A percentile compares a stretch with the other conserved stretches of the same genome.
phyloP scores from a whole-genome alignment of 768 basidiomycete genomes.

The Leccinum arenicola region DNA sequence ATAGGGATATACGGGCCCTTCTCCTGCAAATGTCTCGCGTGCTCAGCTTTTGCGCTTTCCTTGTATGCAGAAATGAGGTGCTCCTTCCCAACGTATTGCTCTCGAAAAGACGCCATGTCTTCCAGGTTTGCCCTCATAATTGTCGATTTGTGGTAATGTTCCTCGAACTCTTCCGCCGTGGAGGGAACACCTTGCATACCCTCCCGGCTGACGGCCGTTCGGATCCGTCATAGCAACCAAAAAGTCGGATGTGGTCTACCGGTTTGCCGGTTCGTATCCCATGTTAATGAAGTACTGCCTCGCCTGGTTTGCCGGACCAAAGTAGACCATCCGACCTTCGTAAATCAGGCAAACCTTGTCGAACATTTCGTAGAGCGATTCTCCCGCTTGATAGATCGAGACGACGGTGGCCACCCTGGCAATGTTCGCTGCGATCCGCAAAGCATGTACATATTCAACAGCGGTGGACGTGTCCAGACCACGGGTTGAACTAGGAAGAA shows the following conservation, averaged over 20 bases:
- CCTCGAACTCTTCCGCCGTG: slow-evolving; percentile 57
- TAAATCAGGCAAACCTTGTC: slow-evolving; percentile 45
- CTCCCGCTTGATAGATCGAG: slow-evolving; percentile 83
- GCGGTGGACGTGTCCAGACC: slow-evolving; percentile 71
- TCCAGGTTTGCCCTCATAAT: slow-evolving; percentile 39
- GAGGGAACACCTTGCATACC: slow-evolving; percentile 30
- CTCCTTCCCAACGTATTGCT: slow-evolving; percentile 43
- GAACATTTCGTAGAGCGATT: slow-evolving; percentile 56
- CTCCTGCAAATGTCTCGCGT: slow-evolving; percentile 44
- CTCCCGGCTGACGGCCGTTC: slow-evolving; percentile 49
- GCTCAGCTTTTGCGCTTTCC: slow-evolving; percentile 51
- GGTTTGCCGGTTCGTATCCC: slow-evolving; percentile 51
- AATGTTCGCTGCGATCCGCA: slow-evolving; percentile 65
- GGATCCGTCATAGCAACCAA: slow-evolving; percentile 62
- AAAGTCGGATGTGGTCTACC: slow-evolving; percentile 65
- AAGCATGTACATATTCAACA: slow-evolving; percentile 66
- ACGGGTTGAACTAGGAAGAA: slow-evolving; percentile 52
- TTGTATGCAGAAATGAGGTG: slow-evolving; percentile 43
- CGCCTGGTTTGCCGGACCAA: slow-evolving; percentile 52
- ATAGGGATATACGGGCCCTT: slow-evolving; percentile 45
- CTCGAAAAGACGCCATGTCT: slow-evolving; percentile 48
- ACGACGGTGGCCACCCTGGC: slow-evolving; percentile 59
- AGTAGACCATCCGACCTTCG: slow-evolving; percentile 59
- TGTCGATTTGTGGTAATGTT: slow-evolving; percentile 42
- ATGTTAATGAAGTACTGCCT: slow-evolving; percentile 57